Evolutionary conservation across 768 basidiomycete species (phyloP).

Genomic region (Porphyrellus cyaneotinctus): DNA sequence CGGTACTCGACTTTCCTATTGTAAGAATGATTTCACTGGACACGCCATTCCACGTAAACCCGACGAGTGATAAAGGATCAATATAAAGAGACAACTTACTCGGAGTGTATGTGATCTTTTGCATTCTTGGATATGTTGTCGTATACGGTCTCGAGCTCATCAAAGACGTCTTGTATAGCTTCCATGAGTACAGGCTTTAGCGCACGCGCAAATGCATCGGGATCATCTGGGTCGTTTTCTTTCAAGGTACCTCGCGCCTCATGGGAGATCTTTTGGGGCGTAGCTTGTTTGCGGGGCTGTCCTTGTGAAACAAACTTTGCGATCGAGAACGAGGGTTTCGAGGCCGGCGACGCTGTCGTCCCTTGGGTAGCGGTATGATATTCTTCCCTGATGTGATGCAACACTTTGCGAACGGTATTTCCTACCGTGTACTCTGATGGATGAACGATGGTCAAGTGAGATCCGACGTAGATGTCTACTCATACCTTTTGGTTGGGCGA

Average conservation of each 20-base stretch:
- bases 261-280: slow-evolving; percentile 33
- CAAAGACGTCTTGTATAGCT: slow-evolving; percentile 93
- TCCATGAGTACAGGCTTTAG: slow-evolving; percentile 95
- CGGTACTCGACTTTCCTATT: slow-evolving; percentile 90
- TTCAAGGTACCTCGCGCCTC: slow-evolving; percentile 56
- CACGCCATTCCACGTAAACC: background rate
- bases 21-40: slow-evolving; percentile 90
- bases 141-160: slow-evolving; percentile 94
- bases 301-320: slow-evolving; percentile 81
- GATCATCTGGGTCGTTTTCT: slow-evolving; percentile 71
- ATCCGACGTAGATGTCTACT: slow-evolving; percentile 5
- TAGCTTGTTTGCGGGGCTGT: slow-evolving; percentile 53
- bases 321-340: slow-evolving; percentile 58
- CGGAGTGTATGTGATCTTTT: slow-evolving; percentile 96
- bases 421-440: slow-evolving; percentile 85
- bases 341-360: slow-evolving; percentile 35
- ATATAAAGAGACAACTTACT: slow-evolving; percentile 53
- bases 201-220: slow-evolving; percentile 69
- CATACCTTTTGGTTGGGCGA: slow-evolving; percentile 93
- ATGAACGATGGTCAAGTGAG: slow-evolving; percentile 3
- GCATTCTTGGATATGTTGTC: slow-evolving; percentile 93
- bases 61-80: background rate
- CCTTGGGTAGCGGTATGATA: slow-evolving; percentile 74
- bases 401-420: slow-evolving; percentile 88
- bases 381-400: slow-evolving; percentile 94